Evolutionary conservation across 73 alveolate species (phyloP), one percentile per base, ranked within the genome.

Genomic region (Paramecium tetraurelia): DNA sequence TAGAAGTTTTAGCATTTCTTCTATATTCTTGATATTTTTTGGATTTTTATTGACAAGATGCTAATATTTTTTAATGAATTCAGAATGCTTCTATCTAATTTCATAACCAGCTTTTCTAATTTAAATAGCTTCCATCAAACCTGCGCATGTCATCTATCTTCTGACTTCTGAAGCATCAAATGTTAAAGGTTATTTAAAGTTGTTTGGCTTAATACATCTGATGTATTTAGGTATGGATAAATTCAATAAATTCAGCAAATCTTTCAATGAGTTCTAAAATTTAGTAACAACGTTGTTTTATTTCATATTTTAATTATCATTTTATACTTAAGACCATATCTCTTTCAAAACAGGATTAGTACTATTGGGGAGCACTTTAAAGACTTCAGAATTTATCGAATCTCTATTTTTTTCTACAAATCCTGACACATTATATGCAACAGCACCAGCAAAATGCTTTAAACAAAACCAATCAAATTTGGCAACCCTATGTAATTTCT

Each of bases 381-480:
- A 46, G 0, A 89, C 35, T 27, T 77, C 50, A 14, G 48, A 12
- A 70, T 83, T 89, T 40, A 98, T 92, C 46, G 95, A 97, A 92
- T 98, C 99, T 48, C 93, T 95, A 85, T 98, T 98, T 92, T 97
- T 98, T 63, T 98, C 99, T 0, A 96, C 85, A 85, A 98, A 98
- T 29, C 97, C 95, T 20, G 90, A 80, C 20, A 93, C 72, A 57
- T 92, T 92, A 87, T 98, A 98, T 58, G 92, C 98, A 5, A 98
- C 99, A 50, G 94, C 93, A 58, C 99, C 99, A 29, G 99, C 99
- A 71, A 95, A 97, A 76, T 98, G 99, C 29, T 88, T 85, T 11
- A 98, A 95, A 11, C 92, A 75, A 58, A 97, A 95, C 12, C 93
- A 85, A 59, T 84, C 84, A 33, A 50, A 31, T 41, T 76, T 31